Percentiles rank a stretch among this genome's conserved stretches.
phyloP scores from a whole-genome alignment of 2,329 filamentous ascomycete species.

The Scolecobasidium constrictum region DNA sequence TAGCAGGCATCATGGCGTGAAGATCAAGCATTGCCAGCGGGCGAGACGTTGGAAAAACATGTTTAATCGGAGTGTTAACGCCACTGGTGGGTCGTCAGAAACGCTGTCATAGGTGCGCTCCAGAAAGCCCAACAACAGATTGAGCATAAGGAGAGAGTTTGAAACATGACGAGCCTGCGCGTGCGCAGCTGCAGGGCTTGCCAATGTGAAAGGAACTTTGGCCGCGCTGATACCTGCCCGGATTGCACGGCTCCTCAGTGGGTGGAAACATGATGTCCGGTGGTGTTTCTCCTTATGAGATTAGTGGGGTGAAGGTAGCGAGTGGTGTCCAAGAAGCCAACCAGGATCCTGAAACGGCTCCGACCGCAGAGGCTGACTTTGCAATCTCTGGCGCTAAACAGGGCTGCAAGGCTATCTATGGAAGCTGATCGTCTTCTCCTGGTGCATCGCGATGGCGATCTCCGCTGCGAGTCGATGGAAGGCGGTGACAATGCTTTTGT shows the following conservation, averaged over 20 bases:
- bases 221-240: too few species aligned
- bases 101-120: background rate
- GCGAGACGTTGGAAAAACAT: background rate
- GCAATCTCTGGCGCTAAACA: too few species aligned
- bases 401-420: too few species aligned
- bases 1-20: background rate
- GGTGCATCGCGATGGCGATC: too few species aligned
- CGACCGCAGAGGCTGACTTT: background rate
- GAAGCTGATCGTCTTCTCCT: too few species aligned
- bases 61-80: slow-evolving; percentile 1
- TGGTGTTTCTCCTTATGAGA: background rate
- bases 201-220: background rate
- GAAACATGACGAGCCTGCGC: too few species aligned
- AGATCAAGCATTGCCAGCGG: background rate
- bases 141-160: too few species aligned
- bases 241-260: too few species aligned
- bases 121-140: too few species aligned
- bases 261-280: background rate
- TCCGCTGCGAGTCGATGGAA: too few species aligned
- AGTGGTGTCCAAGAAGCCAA: background rate
- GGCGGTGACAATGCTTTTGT: too few species aligned
- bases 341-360: background rate
- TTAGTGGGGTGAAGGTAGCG: background rate
- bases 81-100: background rate
- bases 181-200: too few species aligned